These are phyloP conservation scores for Neurospora sp. DNA, from an alignment of 495 filamentous ascomycete genomes.

Conservation along the genomic window DNA sequence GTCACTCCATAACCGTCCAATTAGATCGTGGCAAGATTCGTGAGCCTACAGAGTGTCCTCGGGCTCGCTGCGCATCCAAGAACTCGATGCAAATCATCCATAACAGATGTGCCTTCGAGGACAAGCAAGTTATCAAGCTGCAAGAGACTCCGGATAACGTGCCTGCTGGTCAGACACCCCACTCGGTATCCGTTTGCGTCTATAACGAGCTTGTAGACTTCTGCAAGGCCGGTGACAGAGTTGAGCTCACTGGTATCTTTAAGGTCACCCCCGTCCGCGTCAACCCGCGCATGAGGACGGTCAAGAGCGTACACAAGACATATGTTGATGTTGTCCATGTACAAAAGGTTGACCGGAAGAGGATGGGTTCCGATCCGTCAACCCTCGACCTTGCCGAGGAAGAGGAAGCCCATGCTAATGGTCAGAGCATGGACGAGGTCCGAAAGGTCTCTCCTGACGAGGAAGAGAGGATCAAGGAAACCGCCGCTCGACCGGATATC, in stretches of 20 bases:
- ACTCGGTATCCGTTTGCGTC: conserved; percentile 92
- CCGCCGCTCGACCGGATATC: conserved; percentile 72
- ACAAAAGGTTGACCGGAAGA: conserved; percentile 89
- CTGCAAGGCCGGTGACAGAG: conserved; percentile 92
- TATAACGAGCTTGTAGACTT: conserved; percentile 97
- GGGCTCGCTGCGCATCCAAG: conserved; percentile 67
- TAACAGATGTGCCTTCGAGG: conserved; percentile 88
- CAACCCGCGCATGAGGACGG: conserved; percentile 81
- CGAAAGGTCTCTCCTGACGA: conserved; percentile 85
- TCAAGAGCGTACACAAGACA: conserved; percentile 95
- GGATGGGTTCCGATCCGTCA: conserved; percentile 82
- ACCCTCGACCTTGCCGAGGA: conserved; percentile 51
- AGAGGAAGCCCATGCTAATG: conserved; percentile 74
- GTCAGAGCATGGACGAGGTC: conserved; percentile 68
- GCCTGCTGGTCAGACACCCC: conserved; percentile 93
- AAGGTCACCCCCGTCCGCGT: conserved; percentile 90
- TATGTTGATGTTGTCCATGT: conserved; percentile 93
- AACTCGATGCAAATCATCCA: conserved; percentile 99
- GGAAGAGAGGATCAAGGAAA: conserved; percentile 76
- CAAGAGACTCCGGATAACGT: conserved; percentile 95
- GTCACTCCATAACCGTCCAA: conserved; percentile 79
- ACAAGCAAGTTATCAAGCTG: conserved; percentile 98
- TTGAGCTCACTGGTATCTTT: conserved; percentile 96
- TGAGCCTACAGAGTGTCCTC: conserved; percentile 84
- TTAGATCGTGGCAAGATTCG: conserved; percentile 94